Conservation (phyloP, 1,284 basidiomycete genomes). For the Rugosomyces carneus region DNA sequence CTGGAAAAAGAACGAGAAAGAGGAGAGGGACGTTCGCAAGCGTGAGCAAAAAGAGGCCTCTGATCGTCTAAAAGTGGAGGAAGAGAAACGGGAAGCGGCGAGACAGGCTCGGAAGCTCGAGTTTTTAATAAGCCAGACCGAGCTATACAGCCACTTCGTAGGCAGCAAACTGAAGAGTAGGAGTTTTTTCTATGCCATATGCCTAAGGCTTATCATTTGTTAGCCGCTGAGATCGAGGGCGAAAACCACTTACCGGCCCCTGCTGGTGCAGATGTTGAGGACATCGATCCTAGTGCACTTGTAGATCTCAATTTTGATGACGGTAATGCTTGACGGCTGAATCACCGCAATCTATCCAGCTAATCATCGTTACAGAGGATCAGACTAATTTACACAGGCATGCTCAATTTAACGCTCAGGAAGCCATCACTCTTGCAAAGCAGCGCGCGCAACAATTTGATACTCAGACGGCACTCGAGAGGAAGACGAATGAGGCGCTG, state of each 20-base stretch:
- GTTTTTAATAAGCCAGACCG: constrained; percentile 98
- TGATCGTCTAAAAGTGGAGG: constrained; percentile 88
- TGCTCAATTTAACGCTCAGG: constrained; percentile 86
- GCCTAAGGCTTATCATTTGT: constrained; percentile 11
- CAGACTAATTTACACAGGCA: constrained; percentile 86
- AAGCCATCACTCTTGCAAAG: constrained; percentile 79
- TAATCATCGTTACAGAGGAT: constrained; percentile 56
- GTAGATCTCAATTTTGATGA: constrained; percentile 93
- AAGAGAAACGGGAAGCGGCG: constrained; percentile 94
- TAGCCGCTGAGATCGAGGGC: constrained; percentile 88
- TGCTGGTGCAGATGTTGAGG: constrained; percentile 54
- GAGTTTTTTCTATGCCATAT: constrained; percentile 20
- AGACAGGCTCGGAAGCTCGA: constrained; percentile 96
- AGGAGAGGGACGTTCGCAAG: constrained; percentile 88
- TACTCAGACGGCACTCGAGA: constrained; percentile 70
- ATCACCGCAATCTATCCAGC: neutral
- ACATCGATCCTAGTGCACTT: constrained; percentile 47
- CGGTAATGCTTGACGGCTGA: constrained; percentile 42
- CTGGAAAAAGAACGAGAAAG: constrained; percentile 98
- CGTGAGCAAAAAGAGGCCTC: constrained; percentile 93
- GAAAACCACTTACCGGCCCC: constrained; percentile 46
- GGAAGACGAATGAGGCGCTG: constrained; percentile 74
- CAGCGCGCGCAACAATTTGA: constrained; percentile 86
- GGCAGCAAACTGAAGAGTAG: constrained; percentile 96
- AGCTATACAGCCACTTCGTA: constrained; percentile 98